phyloP scores from a whole-genome alignment of 2,329 filamentous ascomycete genomes.

The Penicillium thymicola region DNA sequence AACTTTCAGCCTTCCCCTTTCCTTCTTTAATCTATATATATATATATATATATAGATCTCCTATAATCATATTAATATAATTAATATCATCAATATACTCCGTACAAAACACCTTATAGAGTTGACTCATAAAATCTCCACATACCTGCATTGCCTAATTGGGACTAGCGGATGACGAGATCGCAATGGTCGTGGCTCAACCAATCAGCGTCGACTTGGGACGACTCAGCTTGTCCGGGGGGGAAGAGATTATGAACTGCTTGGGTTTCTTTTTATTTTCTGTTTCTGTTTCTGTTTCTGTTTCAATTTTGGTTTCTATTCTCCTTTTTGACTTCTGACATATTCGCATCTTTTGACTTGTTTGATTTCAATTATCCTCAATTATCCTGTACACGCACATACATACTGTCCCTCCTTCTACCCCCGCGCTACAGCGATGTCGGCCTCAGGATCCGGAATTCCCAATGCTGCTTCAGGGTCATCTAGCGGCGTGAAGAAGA shows the following conservation, averaged over 20 bases:
- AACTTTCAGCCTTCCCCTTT: too few species aligned
- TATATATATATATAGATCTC: background rate
- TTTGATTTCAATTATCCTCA: background rate
- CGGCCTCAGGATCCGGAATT: conserved; percentile 34
- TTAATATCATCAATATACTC: too few species aligned
- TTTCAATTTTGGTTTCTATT: background rate
- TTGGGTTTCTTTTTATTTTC: conserved; percentile 1
- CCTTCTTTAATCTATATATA: too few species aligned
- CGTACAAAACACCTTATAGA: too few species aligned
- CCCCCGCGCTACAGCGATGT: conserved; percentile 39
- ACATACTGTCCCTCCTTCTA: conserved; percentile 7
- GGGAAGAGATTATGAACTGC: background rate
- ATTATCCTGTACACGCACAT: background rate
- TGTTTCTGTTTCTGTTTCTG: background rate
- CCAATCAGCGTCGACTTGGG: conserved; percentile 16
- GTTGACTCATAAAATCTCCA: conserved; percentile 7
- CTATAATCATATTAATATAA: background rate
- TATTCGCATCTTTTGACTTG: background rate
- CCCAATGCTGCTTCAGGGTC: conserved; percentile 21
- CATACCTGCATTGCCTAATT: conserved; percentile 5
- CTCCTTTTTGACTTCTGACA: background rate
- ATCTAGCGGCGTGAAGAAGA: conserved; percentile 45
- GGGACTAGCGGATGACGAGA: conserved; percentile 22
- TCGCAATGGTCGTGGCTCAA: conserved; percentile 5
- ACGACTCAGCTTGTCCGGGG: conserved; percentile 8